Percentiles rank a stretch among this genome's conserved stretches.
These are phyloP conservation scores for Lipomyces orientalis DNA, from an alignment of 805 yeast genomes.

Conservation along the genomic window DNA sequence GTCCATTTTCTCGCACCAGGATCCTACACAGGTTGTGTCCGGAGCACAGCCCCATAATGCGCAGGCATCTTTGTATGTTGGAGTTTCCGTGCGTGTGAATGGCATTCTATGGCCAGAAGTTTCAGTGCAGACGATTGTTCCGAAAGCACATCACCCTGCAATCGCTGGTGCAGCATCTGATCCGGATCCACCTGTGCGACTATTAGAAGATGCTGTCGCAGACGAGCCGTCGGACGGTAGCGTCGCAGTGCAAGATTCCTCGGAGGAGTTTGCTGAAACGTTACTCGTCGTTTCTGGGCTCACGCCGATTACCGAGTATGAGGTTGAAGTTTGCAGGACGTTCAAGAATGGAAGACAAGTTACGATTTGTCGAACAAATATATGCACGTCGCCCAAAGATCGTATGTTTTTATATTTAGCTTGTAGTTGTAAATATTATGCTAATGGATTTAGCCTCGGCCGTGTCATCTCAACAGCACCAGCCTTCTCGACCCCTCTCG, in stretches of 20 bases:
- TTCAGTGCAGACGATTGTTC: constrained; percentile 52
- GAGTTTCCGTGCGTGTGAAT: constrained; percentile 53
- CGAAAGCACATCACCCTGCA: constrained; percentile 25
- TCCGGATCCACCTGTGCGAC: constrained; percentile 21
- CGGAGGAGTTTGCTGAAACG: constrained; percentile 49
- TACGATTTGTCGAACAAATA: constrained; percentile 28
- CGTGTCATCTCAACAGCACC: constrained; percentile 28
- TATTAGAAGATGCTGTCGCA: constrained; percentile 20
- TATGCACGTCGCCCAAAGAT: constrained; percentile 35
- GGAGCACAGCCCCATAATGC: constrained; percentile 9
- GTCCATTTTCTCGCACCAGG: constrained; percentile 28
- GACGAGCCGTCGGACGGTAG: neutral
- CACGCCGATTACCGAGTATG: constrained; percentile 68
- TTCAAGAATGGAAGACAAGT: constrained; percentile 38
- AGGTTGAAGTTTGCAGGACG: constrained; percentile 55
- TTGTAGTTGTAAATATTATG: neutral
- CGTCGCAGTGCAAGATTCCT: neutral
- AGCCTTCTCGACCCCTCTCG: constrained; percentile 50
- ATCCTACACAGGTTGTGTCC: constrained; percentile 11
- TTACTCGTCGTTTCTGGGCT: constrained; percentile 67
- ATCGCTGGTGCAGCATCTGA: neutral
- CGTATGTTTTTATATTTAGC: constrained; percentile 13
- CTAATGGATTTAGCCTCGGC: constrained; percentile 14
- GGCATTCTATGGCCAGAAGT: constrained; percentile 75
- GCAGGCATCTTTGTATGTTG: constrained; percentile 26